Base-by-base conservation (phyloP, 2,329 filamentous ascomycete genomes). In the Chaetothyriales sp. region DNA sequence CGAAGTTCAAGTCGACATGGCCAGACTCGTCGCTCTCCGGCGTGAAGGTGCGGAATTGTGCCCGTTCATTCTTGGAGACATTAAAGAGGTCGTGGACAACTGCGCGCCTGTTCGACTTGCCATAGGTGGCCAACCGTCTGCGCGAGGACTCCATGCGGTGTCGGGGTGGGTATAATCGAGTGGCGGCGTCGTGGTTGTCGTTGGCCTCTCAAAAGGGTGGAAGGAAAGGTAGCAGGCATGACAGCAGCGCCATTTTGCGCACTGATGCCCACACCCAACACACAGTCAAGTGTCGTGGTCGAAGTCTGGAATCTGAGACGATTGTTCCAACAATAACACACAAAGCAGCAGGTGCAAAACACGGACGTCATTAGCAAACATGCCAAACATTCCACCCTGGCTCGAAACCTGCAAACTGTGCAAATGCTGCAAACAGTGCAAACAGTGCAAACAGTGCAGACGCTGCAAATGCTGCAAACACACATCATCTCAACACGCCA, bases 91-190 rank as follows among this genome's bases (percentile, higher is more conserved):
- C 54, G 42, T 56, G 56, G 3, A 58, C 53, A n/a, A 51, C 42
- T 25, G 53, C 22, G 32, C 52, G 53, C 47, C 53, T 51, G 15
- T 36, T 22, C 3, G 47, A 52, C 55, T 65, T 66, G 50, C 68
- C 66, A 54, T 70, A 70, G 8, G 66, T 70, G 47, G 64, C 62
- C 48, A 59, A 53, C 51, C 62, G 65, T 48, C 64, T 66, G 54
- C 58, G 59, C 32, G 49, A 53, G 43, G 49, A 19, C 12, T 58
- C 54, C 56, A 58, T 55, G 15, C 12, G 32, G 32, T 15, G 2
- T 10, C 5, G 5, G 12, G 12, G 32, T 39, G 10, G 12, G 32
- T 39, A 15, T 15, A 39, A 12, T 15, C 10, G 15, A 15, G 32
- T 15, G 12, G 32, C 9, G 8, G 32, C 32, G 12, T 2, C 9